Evolutionary conservation across 75 land plant genomes (phyloP).

Genomic region (Gnetum montanum): DNA sequence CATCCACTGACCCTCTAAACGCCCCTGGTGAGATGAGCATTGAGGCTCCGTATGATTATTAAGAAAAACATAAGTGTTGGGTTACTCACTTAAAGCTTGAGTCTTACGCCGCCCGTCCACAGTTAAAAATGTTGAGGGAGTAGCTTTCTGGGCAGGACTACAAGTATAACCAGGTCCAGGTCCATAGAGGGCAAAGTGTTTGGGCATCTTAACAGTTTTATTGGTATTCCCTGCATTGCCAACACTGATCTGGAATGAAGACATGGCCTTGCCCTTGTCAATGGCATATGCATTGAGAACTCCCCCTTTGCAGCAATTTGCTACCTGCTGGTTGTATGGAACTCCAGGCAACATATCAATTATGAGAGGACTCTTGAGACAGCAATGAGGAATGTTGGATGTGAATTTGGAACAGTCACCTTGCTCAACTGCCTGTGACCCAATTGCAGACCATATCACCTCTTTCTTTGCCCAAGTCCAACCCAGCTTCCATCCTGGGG

Average conservation of each 20-base stretch:
- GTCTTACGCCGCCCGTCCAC: conserved; percentile 46
- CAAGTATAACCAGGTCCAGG: conserved; percentile 72
- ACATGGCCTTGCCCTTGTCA: conserved; percentile 35
- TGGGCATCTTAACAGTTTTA: conserved; percentile 45
- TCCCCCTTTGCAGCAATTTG: conserved; percentile 78
- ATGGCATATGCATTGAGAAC: conserved; percentile 50
- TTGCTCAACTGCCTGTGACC: conserved; percentile 68
- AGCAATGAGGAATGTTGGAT: conserved; percentile 58
- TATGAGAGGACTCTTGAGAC: conserved; percentile 35
- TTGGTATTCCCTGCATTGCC: conserved; percentile 51
- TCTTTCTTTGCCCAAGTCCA: conserved; percentile 80
- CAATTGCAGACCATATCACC: conserved; percentile 68
- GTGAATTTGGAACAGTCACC: conserved; percentile 73
- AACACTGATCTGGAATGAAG: conserved; percentile 42
- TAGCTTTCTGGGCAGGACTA: conserved; percentile 35
- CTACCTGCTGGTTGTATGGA: conserved; percentile 53
- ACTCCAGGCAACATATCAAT: conserved; percentile 65
- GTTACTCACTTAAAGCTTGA: conserved; percentile 51
- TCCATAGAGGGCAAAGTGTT: conserved; percentile 36
- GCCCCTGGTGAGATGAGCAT: not conserved
- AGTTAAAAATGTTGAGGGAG: conserved; percentile 25
- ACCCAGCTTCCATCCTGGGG: conserved; percentile 66
- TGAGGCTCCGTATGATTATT: too few relatives aligned
- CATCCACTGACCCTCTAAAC: too few relatives aligned
- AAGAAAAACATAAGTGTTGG: too few relatives aligned